Evolutionary conservation across 805 yeast species (phyloP).

Genomic region (Kluyveromyces aestuarii): DNA sequence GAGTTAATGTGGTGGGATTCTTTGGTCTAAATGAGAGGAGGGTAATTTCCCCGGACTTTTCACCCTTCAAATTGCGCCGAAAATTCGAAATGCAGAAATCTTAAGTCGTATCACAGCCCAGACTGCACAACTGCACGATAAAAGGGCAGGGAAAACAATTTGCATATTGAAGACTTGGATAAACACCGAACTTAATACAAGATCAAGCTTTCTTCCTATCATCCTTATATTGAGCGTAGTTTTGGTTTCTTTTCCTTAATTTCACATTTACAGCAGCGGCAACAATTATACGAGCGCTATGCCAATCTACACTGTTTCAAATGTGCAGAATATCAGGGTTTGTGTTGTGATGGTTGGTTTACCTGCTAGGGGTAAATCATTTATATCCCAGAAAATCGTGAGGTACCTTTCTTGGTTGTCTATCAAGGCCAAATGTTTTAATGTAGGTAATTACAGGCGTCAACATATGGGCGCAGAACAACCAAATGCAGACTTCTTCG

Average conservation of each 20-base stretch:
- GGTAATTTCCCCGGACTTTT: conserved; percentile 3
- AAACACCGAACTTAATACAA: neutral
- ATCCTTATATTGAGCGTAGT: neutral
- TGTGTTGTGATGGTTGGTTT: conserved; percentile 82
- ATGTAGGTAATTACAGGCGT: conserved; percentile 81
- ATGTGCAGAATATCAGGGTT: conserved; percentile 57
- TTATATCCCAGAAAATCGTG: conserved; percentile 89
- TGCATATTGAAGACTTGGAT: neutral
- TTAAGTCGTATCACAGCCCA: neutral
- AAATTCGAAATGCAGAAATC: neutral
- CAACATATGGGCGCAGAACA: conserved; percentile 35
- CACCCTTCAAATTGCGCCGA: neutral
- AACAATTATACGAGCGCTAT: conserved; percentile 7
- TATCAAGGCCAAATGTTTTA: conserved; percentile 76
- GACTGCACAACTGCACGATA: neutral
- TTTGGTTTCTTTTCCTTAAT: neutral
- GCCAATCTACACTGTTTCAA: conserved; percentile 34
- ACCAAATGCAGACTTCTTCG: conserved; percentile 70
- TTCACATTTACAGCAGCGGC: too few relatives aligned
- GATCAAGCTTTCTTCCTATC: neutral
- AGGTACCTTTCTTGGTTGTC: conserved; percentile 90
- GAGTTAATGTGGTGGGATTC: too few relatives aligned
- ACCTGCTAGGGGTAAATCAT: conserved; percentile 89
- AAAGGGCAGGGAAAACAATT: neutral
- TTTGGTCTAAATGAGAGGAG: neutral